These are phyloP conservation scores for Eucalyptus pumila DNA, from an alignment of 345 rosid genomes.

Conservation along the genomic window DNA sequence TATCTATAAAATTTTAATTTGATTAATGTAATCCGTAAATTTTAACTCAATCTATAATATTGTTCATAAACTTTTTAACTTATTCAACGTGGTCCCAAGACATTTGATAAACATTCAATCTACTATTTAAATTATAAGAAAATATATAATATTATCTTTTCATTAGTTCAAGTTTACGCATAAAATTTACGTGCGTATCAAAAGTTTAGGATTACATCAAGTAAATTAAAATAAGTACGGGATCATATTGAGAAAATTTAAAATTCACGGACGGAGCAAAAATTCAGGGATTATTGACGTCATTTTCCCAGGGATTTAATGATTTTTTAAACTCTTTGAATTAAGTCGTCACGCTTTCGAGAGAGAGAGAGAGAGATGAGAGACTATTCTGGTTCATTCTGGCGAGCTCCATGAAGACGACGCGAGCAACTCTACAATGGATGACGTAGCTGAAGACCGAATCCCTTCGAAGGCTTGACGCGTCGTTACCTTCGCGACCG, in stretches of 20 bases:
- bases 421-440: background rate
- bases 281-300: background rate
- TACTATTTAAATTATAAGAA: background rate
- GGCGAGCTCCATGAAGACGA: background rate
- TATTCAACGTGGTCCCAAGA: accelerated
- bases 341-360: background rate
- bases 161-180: accelerated
- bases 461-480: background rate
- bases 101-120: background rate
- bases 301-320: too few relatives aligned
- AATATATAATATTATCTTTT: too few relatives aligned
- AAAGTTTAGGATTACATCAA: accelerated
- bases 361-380: background rate
- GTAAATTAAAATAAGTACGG: background rate
- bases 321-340: too few relatives aligned
- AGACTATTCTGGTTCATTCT: background rate
- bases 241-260: background rate
- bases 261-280: background rate
- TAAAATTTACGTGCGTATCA: accelerated
- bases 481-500: background rate
- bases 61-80: accelerated
- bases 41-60: background rate
- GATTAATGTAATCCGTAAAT: accelerated
- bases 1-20: accelerated
- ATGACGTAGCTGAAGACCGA: background rate